Percentiles rank a stretch among this genome's conserved stretches.
phyloP scores from a whole-genome alignment of 345 rosid genomes.

The Toxicodendron radicans region DNA sequence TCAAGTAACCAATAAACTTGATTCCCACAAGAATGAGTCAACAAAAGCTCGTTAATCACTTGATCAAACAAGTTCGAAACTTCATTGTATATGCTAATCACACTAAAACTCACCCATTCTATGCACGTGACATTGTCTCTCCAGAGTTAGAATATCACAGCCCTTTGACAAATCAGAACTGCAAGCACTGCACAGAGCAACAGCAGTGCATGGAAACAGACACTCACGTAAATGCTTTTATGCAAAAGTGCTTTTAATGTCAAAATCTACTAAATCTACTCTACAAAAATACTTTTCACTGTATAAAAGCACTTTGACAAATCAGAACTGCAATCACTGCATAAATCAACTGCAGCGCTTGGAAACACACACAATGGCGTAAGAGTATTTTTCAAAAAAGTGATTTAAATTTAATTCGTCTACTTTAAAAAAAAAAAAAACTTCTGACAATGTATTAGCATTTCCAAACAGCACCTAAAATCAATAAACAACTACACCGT shows the following conservation, averaged over 20 bases:
- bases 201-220: neutral
- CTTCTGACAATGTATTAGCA: neutral
- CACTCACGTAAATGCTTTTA: neutral
- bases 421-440: too few relatives aligned
- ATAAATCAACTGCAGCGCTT: too few relatives aligned
- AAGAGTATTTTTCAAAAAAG: neutral
- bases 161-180: conserved; percentile 60
- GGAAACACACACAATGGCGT: too few relatives aligned
- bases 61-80: conserved; percentile 5
- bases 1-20: neutral
- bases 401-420: neutral
- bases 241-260: neutral
- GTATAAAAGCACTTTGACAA: too few relatives aligned
- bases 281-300: too few relatives aligned
- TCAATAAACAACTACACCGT: neutral
- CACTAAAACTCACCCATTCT: conserved; percentile 55
- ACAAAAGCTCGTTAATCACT: neutral
- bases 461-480: neutral
- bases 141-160: conserved; percentile 51
- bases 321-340: too few relatives aligned
- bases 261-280: neutral
- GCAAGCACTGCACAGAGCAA: conserved; percentile 49
- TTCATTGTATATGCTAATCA: neutral
- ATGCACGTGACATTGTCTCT: conserved; percentile 46
- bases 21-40: conserved; percentile 1